Evolutionary conservation across 495 filamentous ascomycete genomes (phyloP), one percentile per base, ranked within the genome.

Genomic region (Parathielavia appendiculata): DNA sequence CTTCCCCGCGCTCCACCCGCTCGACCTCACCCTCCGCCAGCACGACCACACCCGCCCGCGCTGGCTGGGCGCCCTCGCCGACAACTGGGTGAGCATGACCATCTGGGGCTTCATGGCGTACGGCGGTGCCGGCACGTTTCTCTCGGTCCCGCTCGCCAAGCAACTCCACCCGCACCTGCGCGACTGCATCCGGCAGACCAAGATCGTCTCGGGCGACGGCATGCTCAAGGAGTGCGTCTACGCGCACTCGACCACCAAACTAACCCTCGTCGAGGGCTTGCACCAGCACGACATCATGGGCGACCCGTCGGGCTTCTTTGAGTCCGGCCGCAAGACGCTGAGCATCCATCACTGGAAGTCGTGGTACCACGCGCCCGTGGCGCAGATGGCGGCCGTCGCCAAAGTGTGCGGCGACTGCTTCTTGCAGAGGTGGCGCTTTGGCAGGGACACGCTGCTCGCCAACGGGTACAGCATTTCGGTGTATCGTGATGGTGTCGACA

Each of bases 311-410:
- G 84, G 85, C 48, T 77, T 86, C 30, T 87, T 81, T 63, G 85
- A 88, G 67, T 79, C 78, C 23, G 83, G 83, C 16, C 72, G 75
- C 51, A 72, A 70, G 60, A 79, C 81, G 1, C 67, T 86, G 30
- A 83, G 79, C 51, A 70, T 88, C 49, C 85, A 88, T 66, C 83
- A 87, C 69, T 86, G 83, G 82, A 85, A 84, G 67, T 79, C 75
- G 23, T 75, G 76, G 53, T 56, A 56, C 53, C 14, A 32, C 17
- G 53, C 53, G n/a, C 53, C 53, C 30, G 53, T 56, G 4, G 30
- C 12, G 12, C 5, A 10, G 26, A 86, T 86, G 82, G 79, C 79
- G 45, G 73, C 75, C 23, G 77, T 82, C 12, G 64, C 78, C 10
- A 73, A 74, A 20, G 71, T 82, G 4, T 85, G 83, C 20, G 84